These are phyloP conservation scores for Agroathelia rolfsii DNA, from an alignment of 1,284 basidiomycete species.

Conservation along the genomic window DNA sequence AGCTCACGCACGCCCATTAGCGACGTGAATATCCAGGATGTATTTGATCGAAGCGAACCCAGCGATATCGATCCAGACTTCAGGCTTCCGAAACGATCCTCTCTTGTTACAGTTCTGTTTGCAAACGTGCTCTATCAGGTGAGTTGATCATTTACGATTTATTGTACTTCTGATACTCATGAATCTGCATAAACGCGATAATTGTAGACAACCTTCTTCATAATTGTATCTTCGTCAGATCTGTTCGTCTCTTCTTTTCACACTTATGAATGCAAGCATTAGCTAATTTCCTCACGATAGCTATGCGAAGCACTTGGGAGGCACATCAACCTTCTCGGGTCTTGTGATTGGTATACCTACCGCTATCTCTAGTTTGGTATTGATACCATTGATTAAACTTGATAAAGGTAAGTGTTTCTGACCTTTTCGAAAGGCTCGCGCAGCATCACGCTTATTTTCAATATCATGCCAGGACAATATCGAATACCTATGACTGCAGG, in stretches of 20 bases:
- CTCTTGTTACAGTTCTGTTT: constrained; percentile 32
- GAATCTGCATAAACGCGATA: constrained; percentile 19
- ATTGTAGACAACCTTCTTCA: constrained; percentile 55
- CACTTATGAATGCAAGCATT: constrained; percentile 54
- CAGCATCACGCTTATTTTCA: not conserved
- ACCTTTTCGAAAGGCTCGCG: constrained; percentile 1
- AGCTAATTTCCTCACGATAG: constrained; percentile 49
- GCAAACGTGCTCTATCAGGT: constrained; percentile 40
- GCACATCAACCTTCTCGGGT: constrained; percentile 56
- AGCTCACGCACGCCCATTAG: too few species aligned
- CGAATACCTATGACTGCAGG: constrained; percentile 32
- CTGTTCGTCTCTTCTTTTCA: constrained; percentile 58
- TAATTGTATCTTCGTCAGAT: constrained; percentile 61
- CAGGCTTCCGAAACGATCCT: constrained; percentile 34
- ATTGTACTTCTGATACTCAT: too few species aligned
- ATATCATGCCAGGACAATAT: constrained; percentile 35
- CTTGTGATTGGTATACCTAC: constrained; percentile 63
- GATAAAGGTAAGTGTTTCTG: constrained; percentile 37
- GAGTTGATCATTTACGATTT: constrained; percentile 2
- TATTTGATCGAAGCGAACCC: too few species aligned
- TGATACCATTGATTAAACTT: constrained; percentile 46
- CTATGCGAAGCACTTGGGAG: constrained; percentile 55
- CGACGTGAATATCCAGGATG: too few species aligned
- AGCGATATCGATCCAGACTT: constrained; percentile 39
- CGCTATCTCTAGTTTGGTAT: constrained; percentile 41